Base-by-base conservation (phyloP, 768 basidiomycete species). In the Rhodotorula toruloides region DNA sequence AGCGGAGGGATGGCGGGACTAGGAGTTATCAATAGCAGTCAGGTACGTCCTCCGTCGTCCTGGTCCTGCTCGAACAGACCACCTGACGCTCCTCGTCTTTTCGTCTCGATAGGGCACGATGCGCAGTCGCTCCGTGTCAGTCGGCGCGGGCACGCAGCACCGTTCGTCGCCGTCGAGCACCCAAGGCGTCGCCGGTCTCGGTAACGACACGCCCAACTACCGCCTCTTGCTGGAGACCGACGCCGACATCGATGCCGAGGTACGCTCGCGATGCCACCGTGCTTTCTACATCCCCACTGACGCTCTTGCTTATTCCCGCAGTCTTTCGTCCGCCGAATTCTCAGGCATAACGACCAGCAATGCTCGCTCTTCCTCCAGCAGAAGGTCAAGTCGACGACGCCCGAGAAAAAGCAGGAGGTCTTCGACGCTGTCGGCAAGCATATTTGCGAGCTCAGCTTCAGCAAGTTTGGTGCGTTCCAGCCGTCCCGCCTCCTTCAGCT, bases 351-450 rank as follows among this genome's bases (percentile, higher is more conserved):
- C 59, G 70, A 71, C 46, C 70, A 71, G 55, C 70, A 71, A 54
- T 71, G 70, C 50, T 67, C 65, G n/a, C 54, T 71, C 25, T 71
- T 63, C 53, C 59, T 71, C n/a, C 70, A 71, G 53, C 70, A 71
- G 54, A 46, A 60, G 16, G 34, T 67, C n/a, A 39, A 40, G 46
- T 43, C 32, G 25, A 52, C 57, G 22, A 42, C 56, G 43, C 22
- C 10, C 6, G 62, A 48, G 1, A 36, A 29, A 31, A 54, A 43
- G 54, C 31, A 25, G 22, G 14, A 54, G n/a, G 44, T 71, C 32
- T 57, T 56, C 36, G 47, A 55, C 8, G 52, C 61, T 2, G 65
- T 71, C 14, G 61, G 48, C 4, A 17, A 27, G 25, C 11, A 57
- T 19, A 36, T 71, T 10, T 49, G 61, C n/a, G 65, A 63, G 4